Base-by-base conservation (phyloP, 495 filamentous ascomycete species). In the Hyaloscypha variabilis region DNA sequence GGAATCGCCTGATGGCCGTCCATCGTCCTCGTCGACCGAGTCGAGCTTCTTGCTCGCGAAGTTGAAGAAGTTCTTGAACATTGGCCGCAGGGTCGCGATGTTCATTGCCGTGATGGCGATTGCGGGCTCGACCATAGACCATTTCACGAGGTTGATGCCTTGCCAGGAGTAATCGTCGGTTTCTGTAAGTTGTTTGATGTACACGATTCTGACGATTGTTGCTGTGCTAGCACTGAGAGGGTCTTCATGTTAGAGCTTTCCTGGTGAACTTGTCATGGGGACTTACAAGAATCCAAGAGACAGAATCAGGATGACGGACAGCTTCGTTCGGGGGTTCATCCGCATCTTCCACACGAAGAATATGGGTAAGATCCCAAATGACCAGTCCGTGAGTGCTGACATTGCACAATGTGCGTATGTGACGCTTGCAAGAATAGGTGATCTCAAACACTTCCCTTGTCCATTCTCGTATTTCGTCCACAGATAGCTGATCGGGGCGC, bases 331-430 rank as follows among this genome's bases (percentile, higher is more conserved):
- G 23, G 64, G 65, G 56, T 72, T 74, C 61, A 82, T 77, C 24
- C 76, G 68, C 55, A 81, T 71, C 63, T 76, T 65, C 78, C 78
- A 79, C 2, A 83, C 69, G 36, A 82, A 76, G 55, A 76, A 74
- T 14, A 80, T 72, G 3, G 81, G 81, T 8, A 83, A 71, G 3
- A 80, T 66, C 3, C 77, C 79, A 29, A 83, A 73, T 0, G 69
- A 64, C 72, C 77, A 77, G 54, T 83, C 79, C 28, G 73, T 73
- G 28, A 72, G 23, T 14, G 66, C 66, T 24, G 69, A 72, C 31
- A 76, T 63, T 0, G 63, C 67, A 19, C 67, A 64, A 30, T 71
- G 71, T 1, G 71, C 67, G 55, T 79, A 79, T n/a, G 76, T 77
- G 1, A 68, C 60, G 19, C 57, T 60, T 13, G 71, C 66, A 3